Evolutionary conservation across 2,329 filamentous ascomycete species (phyloP), one percentile per base, ranked within the genome.

Genomic region (Epicoccum nigrum): DNA sequence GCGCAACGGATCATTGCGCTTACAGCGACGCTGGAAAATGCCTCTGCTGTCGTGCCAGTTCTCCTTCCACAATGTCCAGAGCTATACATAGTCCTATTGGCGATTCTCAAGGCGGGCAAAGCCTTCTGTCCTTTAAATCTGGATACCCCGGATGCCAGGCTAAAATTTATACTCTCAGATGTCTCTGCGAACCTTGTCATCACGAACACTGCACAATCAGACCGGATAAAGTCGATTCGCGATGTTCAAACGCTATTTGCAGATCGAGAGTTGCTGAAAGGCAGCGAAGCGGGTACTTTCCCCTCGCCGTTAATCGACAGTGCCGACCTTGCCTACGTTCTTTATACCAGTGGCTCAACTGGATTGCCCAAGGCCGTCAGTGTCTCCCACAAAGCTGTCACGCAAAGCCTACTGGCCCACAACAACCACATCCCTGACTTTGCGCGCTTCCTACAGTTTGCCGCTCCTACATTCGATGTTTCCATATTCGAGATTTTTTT

Each of bases 401-500:
- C 89, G 0, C 92, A 96, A 70, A 90, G 89, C 49, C 74, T 97
- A 7, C 79, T 96, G 34, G 90, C 90, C 2, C 92, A 97, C 67
- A 81, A 95, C 64, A 80, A 77, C 38, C 85, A 92, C 62, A 86
- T 97, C 32, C 92, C 92, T 2, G 31, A 45, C 0, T 96, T 96
- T 67, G 78, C 79, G 13, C 83, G 91, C 37, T 96, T 97, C 69
- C 81, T 97, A 1, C 92, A 97, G 69, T 96, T 96, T 70, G 92
- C 92, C 4, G 88, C 91, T 3, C 90, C 92, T 1, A 96, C 92
- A 0, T 97, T 97, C 68, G 92, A 97, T 71, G 92, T 97, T 7
- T 96, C 90, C 0, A 87, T 96, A 5, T 97, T 97, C 69, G 92
- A 97, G 69, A 92, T 95, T 6, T 96, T 96, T 79, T 96, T 96